Base-by-base conservation (phyloP, 2,329 filamentous ascomycete species). In the Botrytis galanthina region DNA sequence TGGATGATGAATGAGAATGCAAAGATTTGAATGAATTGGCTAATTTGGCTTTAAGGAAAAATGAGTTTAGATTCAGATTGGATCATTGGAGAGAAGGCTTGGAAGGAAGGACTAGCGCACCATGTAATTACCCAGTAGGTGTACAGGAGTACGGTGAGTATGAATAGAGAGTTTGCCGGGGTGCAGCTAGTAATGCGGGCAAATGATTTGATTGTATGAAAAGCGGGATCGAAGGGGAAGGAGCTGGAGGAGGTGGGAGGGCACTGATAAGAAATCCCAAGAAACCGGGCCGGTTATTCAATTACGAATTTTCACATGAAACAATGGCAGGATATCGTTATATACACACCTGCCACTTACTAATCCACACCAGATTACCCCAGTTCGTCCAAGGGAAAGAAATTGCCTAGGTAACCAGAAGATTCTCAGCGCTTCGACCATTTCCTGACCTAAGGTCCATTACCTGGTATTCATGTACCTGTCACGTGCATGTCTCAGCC, bases 1-100 rank as follows among this genome's bases (percentile, higher is more conserved):
- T 16, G 51, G n/a, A 71, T 71, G 59, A 48, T 64, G 46, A 72
- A 46, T 61, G 29, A 67, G 54, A 59, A 59, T 42, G 51, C 39
- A 22, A 57, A 59, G 37, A 37, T 39, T 60, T 32, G 51, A 48
- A 71, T 39, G 69, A 32, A 37, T n/a, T 59, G 69, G 39, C 44
- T 64, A 59, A 32, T 29, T 37, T 59, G 69, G 39, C 44, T 9
- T 18, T n/a, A 26, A 20, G 22, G 67, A 32, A 51, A 39, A 57
- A 42, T 22, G 32, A 54, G 44, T 39, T 39, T 68, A 68, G 46
- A 54, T 35, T 46, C 18, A 51, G 63, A 67, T 67, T 39, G n/a
- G n/a, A n/a, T n/a, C n/a, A n/a, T n/a, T n/a, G 64, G 39, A 64
- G 61, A 29, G n/a, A 32, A 32, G 60, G n/a, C 57, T 35, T 59